Percentiles rank a stretch among this genome's conserved stretches.
phyloP scores from a whole-genome alignment of 495 filamentous ascomycete species.

The Oidiodendron maius region DNA sequence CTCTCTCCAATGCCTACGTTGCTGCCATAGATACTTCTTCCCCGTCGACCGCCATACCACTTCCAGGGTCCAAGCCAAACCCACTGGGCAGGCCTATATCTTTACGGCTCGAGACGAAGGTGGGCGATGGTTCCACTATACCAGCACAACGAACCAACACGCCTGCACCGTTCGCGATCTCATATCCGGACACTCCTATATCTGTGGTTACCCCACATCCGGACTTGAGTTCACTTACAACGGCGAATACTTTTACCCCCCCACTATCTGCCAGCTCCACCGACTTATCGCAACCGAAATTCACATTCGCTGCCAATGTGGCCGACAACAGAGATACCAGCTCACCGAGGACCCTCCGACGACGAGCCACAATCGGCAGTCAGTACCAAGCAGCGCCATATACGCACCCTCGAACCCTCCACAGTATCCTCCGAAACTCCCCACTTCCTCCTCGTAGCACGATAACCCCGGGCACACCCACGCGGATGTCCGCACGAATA shows the following conservation, averaged over 20 bases:
- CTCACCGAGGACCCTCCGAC: slow-evolving; percentile 28
- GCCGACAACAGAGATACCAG: slow-evolving; percentile 17
- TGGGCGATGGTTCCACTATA: slow-evolving; percentile 13
- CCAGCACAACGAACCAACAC: slow-evolving; percentile 27
- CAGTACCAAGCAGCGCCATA: slow-evolving; percentile 43
- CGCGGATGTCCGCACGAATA: slow-evolving; percentile 39
- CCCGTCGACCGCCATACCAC: slow-evolving; percentile 28
- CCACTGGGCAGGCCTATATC: slow-evolving; percentile 27
- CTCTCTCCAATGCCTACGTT: slow-evolving; percentile 73
- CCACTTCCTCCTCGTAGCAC: slow-evolving; percentile 47
- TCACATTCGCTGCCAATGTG: slow-evolving; percentile 16
- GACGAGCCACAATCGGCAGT: slow-evolving; percentile 28
- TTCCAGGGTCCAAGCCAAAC: slow-evolving; percentile 30
- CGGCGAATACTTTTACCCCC: slow-evolving; percentile 23
- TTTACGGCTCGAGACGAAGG: slow-evolving; percentile 40
- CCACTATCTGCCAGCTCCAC: slow-evolving; percentile 24
- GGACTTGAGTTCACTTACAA: slow-evolving; percentile 19
- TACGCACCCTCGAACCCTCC: slow-evolving; percentile 56
- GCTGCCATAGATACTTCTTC: slow-evolving; percentile 60
- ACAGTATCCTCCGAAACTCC: slow-evolving; percentile 74
- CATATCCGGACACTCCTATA: slow-evolving; percentile 22
- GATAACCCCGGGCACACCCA: slow-evolving; percentile 37
- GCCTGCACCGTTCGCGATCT: slow-evolving; percentile 27
- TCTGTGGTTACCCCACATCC: slow-evolving; percentile 12
- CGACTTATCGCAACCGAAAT: slow-evolving; percentile 9